Base-by-base conservation (phyloP, 192 early-diverging fungal species). In the Chytriomyces confervae region DNA sequence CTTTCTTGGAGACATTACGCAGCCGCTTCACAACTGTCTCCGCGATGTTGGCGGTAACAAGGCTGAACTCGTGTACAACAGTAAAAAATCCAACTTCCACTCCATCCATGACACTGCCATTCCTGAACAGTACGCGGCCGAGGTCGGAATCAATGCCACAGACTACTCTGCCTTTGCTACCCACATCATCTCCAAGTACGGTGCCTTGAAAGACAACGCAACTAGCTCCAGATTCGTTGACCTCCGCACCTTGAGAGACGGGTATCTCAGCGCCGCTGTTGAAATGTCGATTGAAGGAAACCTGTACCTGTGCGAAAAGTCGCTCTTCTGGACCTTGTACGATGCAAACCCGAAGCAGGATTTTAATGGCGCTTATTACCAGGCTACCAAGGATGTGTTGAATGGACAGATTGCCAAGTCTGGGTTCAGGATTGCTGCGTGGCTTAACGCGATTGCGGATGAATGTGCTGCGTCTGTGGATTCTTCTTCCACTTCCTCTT, bases 1-100 rank as follows among this genome's bases (percentile, higher is more conserved):
- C 79, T 86, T 84, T 78, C 5, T 84, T 27, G 85, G 85, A 16
- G 85, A 86, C 61, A 80, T 86, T 57, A 68, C 80, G 0, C 82
- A 86, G 72, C 85, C 85, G 16, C 82, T 86, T 16, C 85, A 86
- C 77, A 76, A 73, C 70, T 82, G 81, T 65, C 70, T 73, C 44
- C 65, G 78, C 29, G 70, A 70, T 8, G 20, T 13, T 24, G 84
- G 84, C 46, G 84, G 83, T 29, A 81, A 57, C 53, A 36, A 36
- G 36, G 36, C 36, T 36, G 36, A 36, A 36, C 36, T 36, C 36
- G 36, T 36, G 36, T 84, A 62, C 61, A 60, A 75, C 16, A 75
- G 78, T 20, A 51, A 23, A 5, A 47, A 8, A 5, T 47, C 70
- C 43, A 83, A 84, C 77, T 69, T 80, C 68, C 79, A 79, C 74